Percentiles rank a stretch among this genome's conserved stretches.
These are phyloP conservation scores for Trichoderma sp. DNA, from an alignment of 2,329 filamentous ascomycete species.

Conservation along the genomic window DNA sequence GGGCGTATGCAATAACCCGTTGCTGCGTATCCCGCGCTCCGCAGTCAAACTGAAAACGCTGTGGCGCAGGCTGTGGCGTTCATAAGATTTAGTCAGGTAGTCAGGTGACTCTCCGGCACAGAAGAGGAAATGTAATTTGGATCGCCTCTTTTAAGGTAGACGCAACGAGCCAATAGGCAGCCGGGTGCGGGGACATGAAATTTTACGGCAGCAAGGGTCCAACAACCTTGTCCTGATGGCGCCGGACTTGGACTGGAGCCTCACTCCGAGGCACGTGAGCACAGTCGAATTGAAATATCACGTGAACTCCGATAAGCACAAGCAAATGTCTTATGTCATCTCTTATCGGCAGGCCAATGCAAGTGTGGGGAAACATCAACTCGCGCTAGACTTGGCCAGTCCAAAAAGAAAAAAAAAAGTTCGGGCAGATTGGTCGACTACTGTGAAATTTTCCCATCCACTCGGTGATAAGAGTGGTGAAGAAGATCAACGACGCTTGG, in stretches of 20 bases:
- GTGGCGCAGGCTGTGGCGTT: not conserved
- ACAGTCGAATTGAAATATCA: constrained; percentile 23
- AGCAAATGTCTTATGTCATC: constrained; percentile 25
- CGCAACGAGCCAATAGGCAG: not conserved
- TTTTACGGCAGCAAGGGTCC: not conserved
- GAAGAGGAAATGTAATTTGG: not conserved
- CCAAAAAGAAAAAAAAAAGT: constrained; percentile 38
- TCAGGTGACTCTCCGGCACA: not conserved
- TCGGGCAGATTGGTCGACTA: constrained; percentile 27
- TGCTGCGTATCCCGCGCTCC: not conserved
- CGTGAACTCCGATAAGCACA: constrained; percentile 21
- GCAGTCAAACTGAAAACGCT: not conserved
- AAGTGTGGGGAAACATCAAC: constrained; percentile 19
- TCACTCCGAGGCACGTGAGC: constrained; percentile 6
- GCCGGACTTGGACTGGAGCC: not conserved
- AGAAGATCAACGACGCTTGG: not conserved
- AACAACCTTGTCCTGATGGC: not conserved
- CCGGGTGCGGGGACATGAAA: not conserved
- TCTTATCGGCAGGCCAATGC: not conserved
- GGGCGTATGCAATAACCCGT: not conserved
- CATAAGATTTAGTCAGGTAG: not conserved
- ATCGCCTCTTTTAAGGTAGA: not conserved
- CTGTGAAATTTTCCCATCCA: constrained; percentile 37
- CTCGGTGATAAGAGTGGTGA: constrained; percentile 15
- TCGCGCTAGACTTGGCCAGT: constrained; percentile 20